Evolutionary conservation across 176 grass and related monocot genomes (phyloP).

Genomic region (Avena eriantha): DNA sequence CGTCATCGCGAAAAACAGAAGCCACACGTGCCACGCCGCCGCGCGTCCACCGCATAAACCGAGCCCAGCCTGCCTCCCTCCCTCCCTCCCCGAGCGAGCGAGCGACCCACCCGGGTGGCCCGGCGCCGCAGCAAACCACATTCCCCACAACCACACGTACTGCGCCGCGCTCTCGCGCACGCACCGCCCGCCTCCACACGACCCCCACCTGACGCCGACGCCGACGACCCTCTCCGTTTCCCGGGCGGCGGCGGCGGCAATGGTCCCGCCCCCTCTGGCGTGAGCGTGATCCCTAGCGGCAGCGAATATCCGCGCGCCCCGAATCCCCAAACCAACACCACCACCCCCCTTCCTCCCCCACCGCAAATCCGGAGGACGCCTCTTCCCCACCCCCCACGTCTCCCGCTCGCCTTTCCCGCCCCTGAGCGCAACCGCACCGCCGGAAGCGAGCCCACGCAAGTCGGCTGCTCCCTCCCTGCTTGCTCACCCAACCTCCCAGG

Average conservation of each 20-base stretch:
- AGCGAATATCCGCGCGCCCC: conserved; percentile 46
- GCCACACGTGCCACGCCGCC: conserved; percentile 27
- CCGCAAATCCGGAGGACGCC: conserved; percentile 29
- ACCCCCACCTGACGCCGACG: conserved; percentile 23
- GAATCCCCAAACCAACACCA: not conserved
- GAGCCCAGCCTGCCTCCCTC: no score
- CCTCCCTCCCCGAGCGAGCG: no score
- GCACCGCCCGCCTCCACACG: not conserved
- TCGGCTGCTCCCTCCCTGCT: not conserved
- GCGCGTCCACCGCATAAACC: conserved; percentile 19
- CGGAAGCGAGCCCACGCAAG: not conserved
- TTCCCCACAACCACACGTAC: not conserved
- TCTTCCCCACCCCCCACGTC: not conserved
- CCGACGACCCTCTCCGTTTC: not conserved
- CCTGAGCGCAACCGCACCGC: not conserved
- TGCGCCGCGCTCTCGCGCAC: not conserved
- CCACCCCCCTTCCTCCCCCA: not conserved
- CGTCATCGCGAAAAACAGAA: not conserved
- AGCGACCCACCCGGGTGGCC: not conserved
- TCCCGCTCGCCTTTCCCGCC: not conserved
- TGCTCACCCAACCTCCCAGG: not conserved
- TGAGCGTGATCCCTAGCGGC: conserved; percentile 32
- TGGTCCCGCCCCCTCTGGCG: not conserved
- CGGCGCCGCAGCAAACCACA: conserved; percentile 4
- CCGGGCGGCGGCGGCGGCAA: conserved; percentile 36